These are phyloP conservation scores for Hypericum androsaemum DNA, from an alignment of 345 rosid genomes.

Conservation along the genomic window DNA sequence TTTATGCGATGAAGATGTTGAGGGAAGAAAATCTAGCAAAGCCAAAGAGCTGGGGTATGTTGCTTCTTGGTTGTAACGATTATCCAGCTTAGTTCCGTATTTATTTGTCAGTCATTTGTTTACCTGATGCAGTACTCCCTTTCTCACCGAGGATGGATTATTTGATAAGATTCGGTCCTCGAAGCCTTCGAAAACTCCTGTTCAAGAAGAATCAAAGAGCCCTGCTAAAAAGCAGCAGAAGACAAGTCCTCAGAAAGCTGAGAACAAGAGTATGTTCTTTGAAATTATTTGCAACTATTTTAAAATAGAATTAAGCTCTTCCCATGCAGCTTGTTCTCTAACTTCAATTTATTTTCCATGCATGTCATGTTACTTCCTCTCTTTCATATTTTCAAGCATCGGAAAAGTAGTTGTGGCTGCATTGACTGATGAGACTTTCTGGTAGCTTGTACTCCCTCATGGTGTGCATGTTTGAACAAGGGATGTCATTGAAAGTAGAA, in stretches of 20 bases:
- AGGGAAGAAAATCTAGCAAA: slow-evolving; percentile 72
- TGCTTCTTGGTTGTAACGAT: slow-evolving; percentile 12
- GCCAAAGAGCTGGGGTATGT: slow-evolving; percentile 93
- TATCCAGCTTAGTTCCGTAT: slow-evolving; percentile 5
- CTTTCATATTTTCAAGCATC: too few relatives aligned
- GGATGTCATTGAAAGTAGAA: too few relatives aligned
- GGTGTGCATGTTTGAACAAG: too few relatives aligned
- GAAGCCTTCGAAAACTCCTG: slow-evolving; percentile 33
- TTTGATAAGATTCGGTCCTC: slow-evolving; percentile 78
- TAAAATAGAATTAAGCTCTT: too few relatives aligned
- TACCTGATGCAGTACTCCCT: slow-evolving; percentile 44
- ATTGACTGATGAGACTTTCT: too few relatives aligned
- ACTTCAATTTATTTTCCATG: too few relatives aligned
- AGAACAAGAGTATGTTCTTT: slow-evolving; percentile 39
- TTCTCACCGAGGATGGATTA: slow-evolving; percentile 86
- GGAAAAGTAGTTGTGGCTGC: too few relatives aligned
- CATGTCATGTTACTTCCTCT: too few relatives aligned
- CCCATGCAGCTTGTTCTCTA: too few relatives aligned
- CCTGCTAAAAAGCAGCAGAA: slow-evolving; percentile 31
- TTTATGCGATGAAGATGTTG: slow-evolving; percentile 95
- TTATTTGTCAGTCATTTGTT: slow-evolving; percentile 8
- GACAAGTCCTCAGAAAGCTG: slow-evolving; percentile 52
- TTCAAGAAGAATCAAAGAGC: slow-evolving; percentile 28
- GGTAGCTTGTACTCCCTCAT: too few relatives aligned
- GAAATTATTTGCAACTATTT: too few relatives aligned